phyloP scores from a whole-genome alignment of 116 monocot genomes.

The Zostera marina region DNA sequence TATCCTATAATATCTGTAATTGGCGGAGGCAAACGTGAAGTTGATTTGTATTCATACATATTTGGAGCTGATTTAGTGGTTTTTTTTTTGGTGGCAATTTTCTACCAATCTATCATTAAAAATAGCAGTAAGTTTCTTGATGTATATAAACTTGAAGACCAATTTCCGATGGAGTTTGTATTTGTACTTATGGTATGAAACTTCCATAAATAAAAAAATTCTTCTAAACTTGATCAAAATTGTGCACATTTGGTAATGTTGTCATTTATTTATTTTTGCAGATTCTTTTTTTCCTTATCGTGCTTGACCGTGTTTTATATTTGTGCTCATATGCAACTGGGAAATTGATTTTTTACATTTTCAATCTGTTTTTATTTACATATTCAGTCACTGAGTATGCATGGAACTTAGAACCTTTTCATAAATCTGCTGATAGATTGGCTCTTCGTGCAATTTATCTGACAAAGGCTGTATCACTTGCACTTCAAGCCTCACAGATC shows the following conservation, averaged over 20 bases:
- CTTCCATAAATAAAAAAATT: neutral
- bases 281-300: slow-evolving; percentile 92
- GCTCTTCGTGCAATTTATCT: slow-evolving; percentile 93
- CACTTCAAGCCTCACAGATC: slow-evolving; percentile 78
- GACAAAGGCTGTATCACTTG: slow-evolving; percentile 76
- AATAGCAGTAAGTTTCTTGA: slow-evolving; percentile 92
- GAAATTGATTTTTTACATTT: slow-evolving; percentile 80
- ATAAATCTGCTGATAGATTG: slow-evolving; percentile 49
- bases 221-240: neutral
- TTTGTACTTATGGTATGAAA: slow-evolving; percentile 73
- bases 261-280: slow-evolving; percentile 14
- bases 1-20: slow-evolving; percentile 82
- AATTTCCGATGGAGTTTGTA: slow-evolving; percentile 96
- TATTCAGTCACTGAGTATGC: slow-evolving; percentile 87
- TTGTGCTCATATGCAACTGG: slow-evolving; percentile 75
- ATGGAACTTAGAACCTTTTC: slow-evolving; percentile 66
- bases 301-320: slow-evolving; percentile 88
- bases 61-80: slow-evolving; percentile 97
- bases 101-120: slow-evolving; percentile 91
- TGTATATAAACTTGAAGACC: slow-evolving; percentile 95
- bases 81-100: slow-evolving; percentile 91
- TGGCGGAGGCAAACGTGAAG: slow-evolving; percentile 81
- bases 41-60: slow-evolving; percentile 88
- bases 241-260: neutral
- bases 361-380: slow-evolving; percentile 82